Conservation (phyloP, 164 flowering plant species). For the Malania oleifera region DNA sequence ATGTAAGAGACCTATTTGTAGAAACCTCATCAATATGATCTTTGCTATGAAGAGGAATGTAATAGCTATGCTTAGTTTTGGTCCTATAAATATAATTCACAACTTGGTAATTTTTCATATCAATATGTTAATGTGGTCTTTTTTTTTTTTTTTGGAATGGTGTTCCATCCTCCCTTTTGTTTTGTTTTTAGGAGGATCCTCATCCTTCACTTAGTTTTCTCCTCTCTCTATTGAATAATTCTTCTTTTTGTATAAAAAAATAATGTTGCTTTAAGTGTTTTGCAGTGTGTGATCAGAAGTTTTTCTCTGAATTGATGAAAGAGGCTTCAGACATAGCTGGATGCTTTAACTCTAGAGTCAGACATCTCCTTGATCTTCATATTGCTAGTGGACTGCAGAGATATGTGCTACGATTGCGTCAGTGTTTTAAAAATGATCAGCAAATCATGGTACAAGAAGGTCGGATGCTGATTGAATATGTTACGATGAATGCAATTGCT, state of each 20-base stretch:
- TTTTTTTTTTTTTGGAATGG: not conserved
- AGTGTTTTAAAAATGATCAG: slow-evolving; percentile 49
- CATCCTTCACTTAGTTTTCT: no score
- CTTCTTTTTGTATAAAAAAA: not conserved
- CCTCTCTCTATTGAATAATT: no score
- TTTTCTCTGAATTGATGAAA: slow-evolving; percentile 77
- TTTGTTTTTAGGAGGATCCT: no score
- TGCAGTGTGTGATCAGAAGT: slow-evolving; percentile 76
- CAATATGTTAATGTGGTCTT: no score
- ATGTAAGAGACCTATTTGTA: no score
- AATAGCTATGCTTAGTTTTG: no score
- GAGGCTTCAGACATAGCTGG: slow-evolving; percentile 78
- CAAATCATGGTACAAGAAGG: slow-evolving; percentile 49
- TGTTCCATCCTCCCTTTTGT: no score
- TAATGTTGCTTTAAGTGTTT: slow-evolving; percentile 5
- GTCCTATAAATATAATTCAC: no score
- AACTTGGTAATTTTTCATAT: no score
- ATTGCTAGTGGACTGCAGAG: slow-evolving; percentile 48
- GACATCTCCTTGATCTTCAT: slow-evolving; percentile 65
- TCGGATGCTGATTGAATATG: slow-evolving; percentile 57
- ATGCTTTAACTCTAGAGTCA: slow-evolving; percentile 63
- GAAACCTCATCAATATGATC: no score
- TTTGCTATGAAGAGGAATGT: no score
- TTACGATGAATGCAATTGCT: slow-evolving; percentile 84
- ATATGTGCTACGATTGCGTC: slow-evolving; percentile 38